Evolutionary conservation across 2,329 filamentous ascomycete genomes (phyloP), one percentile per base, ranked within the genome.

Genomic region (Cercospora berteroae): DNA sequence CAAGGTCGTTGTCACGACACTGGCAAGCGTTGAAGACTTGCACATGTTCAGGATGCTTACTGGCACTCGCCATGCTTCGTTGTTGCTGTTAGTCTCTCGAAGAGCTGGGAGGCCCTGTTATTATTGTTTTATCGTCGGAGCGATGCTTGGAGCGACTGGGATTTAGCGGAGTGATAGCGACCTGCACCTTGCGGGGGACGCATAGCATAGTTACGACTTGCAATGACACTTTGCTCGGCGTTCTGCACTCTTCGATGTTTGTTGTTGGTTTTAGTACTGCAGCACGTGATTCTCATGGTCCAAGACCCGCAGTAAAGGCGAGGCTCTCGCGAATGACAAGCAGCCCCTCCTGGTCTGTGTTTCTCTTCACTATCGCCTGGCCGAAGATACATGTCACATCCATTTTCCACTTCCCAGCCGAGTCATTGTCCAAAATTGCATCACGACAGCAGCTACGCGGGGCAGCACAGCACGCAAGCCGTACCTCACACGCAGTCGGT

Each of bases 291-390:
- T 27, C 4, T 52, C 48, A 12, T 27, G n/a, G 18, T 18, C 18
- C 31, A 23, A 60, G 58, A 60, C 58, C 58, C 58, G 58, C 58
- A 60, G 39, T 60, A 60, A 60, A 25, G 58, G 31, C 58, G 39
- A 42, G 58, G 31, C 58, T 25, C 36, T 60, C 23, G 57, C 57
- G 31, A 44, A 57, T 57, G 52, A 60, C 58, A 48, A 48, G 39
- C 58, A 60, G 58, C 58, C 58, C 58, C 58, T 60, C 58, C 33
- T 60, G 58, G 58, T 44, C 58, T 60, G 58, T 60, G 58, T 60
- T 60, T 60, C 36, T 44, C 31, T 60, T 60, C 33, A 48, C 33
- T 25, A 44, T 57, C 52, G 52, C 27, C 52, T 10, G 23, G 44
- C 52, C 6, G 29, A 57, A 57, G 52, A 31, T 57, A 57, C 25